Percentiles rank a stretch among this genome's conserved stretches.
Evolutionary conservation across 805 yeast genomes (phyloP).

Genomic region (Ogataea ramenticola): DNA sequence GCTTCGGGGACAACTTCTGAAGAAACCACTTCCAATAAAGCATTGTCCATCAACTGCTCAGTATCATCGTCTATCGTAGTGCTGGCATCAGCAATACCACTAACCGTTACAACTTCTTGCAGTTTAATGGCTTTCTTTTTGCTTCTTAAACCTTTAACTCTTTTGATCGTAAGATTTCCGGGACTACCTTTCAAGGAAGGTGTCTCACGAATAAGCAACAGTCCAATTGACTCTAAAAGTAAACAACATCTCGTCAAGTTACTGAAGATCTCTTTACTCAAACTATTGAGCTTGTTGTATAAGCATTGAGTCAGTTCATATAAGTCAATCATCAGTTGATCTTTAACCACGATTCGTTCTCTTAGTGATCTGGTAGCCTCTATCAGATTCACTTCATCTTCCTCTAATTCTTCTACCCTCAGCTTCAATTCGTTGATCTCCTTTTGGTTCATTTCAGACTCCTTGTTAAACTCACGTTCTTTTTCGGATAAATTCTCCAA

Average conservation of each 20-base stretch:
- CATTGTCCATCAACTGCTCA: constrained; percentile 25
- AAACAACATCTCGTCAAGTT: constrained; percentile 44
- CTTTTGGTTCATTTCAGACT: constrained; percentile 39
- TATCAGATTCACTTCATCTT: constrained; percentile 33
- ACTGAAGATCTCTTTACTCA: constrained; percentile 30
- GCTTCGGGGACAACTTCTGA: constrained; percentile 30
- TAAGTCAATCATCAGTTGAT: constrained; percentile 14
- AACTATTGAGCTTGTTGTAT: constrained; percentile 31
- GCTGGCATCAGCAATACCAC: constrained; percentile 15
- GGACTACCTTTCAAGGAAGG: constrained; percentile 20
- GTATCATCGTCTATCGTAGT: constrained; percentile 15
- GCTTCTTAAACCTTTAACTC: constrained; percentile 74
- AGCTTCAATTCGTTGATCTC: constrained; percentile 42
- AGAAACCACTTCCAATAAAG: constrained; percentile 30
- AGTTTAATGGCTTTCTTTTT: constrained; percentile 27
- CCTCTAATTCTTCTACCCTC: constrained; percentile 44
- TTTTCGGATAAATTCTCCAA: constrained; percentile 61
- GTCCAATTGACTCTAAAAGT: constrained; percentile 69
- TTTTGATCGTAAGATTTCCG: constrained; percentile 42
- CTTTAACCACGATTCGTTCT: constrained; percentile 16
- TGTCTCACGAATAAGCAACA: constrained; percentile 46
- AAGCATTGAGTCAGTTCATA: constrained; percentile 15
- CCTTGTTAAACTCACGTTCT: constrained; percentile 51
- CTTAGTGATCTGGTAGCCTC: constrained; percentile 33
- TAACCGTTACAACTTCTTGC: constrained; percentile 4